phyloP scores from a whole-genome alignment of 1,284 basidiomycete genomes.

The Cerioporus squamosus region DNA sequence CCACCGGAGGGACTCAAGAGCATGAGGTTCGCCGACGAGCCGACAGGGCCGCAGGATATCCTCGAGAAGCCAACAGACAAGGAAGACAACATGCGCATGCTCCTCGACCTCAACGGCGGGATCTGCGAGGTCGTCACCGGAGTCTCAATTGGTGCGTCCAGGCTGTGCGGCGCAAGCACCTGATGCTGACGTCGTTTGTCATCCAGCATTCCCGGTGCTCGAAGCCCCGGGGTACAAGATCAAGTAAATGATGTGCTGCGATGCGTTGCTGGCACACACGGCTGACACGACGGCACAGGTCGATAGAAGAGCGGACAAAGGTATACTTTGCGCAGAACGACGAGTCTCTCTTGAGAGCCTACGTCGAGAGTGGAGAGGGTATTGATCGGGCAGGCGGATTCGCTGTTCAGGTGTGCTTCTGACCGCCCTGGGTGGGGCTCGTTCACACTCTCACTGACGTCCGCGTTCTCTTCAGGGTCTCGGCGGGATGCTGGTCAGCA shows the following conservation, averaged over 20 bases:
- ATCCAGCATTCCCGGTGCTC: slow-evolving; percentile 79
- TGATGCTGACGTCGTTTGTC: not conserved
- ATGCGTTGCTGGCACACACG: too few species aligned
- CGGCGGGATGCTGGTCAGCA: slow-evolving; percentile 80
- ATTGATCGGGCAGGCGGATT: slow-evolving; percentile 94
- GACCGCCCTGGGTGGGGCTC: not conserved
- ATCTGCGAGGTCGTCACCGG: slow-evolving; percentile 93
- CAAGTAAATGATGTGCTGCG: slow-evolving; percentile 51
- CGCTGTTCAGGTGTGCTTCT: slow-evolving; percentile 78
- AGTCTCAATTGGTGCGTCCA: slow-evolving; percentile 70
- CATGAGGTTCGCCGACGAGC: slow-evolving; percentile 49
- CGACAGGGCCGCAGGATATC: slow-evolving; percentile 63
- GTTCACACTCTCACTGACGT: not conserved
- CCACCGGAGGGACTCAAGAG: slow-evolving; percentile 61
- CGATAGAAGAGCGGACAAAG: slow-evolving; percentile 82
- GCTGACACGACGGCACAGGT: slow-evolving; percentile 51
- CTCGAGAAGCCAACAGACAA: slow-evolving; percentile 88
- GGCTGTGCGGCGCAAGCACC: not conserved
- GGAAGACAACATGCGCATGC: slow-evolving; percentile 87
- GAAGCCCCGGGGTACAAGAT: slow-evolving; percentile 87
- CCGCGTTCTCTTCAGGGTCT: slow-evolving; percentile 62
- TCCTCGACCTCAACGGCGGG: slow-evolving; percentile 85
- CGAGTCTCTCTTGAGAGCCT: slow-evolving; percentile 73
- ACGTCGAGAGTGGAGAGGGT: slow-evolving; percentile 90
- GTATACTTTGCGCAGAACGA: slow-evolving; percentile 83